Evolutionary conservation across 2,329 filamentous ascomycete genomes (phyloP).

Genomic region (Trichoderma endophyticum): DNA sequence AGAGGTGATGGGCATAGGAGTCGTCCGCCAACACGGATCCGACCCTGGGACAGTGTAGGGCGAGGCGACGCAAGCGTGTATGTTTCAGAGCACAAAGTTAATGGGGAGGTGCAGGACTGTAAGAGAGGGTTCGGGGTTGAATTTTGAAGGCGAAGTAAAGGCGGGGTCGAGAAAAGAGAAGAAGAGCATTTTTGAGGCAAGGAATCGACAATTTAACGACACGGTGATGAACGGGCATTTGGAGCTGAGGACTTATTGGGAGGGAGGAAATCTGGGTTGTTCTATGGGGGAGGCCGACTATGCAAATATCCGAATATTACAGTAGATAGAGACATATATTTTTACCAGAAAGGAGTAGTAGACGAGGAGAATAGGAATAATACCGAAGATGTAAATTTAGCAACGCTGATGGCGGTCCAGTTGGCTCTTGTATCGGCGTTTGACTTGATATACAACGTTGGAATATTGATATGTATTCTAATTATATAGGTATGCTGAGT

Average conservation of each 20-base stretch:
- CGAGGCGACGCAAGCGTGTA: neutral
- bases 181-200: neutral
- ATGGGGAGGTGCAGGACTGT: neutral
- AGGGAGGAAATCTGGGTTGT: neutral
- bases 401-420: neutral
- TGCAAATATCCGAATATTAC: constrained; percentile 16
- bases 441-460: neutral
- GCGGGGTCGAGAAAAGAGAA: neutral
- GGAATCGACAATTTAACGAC: constrained; percentile 2
- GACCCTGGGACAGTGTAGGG: neutral
- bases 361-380: constrained; percentile 1
- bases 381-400: neutral
- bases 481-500: neutral
- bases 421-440: neutral
- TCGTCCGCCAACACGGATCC: neutral
- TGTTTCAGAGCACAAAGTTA: neutral
- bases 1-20: neutral
- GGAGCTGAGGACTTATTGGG: constrained; percentile 6
- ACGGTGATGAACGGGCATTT: constrained; percentile 12
- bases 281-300: neutral
- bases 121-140: neutral
- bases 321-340: constrained; percentile 17
- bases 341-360: constrained; percentile 6
- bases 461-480: neutral
- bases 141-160: constrained; percentile 16